These are phyloP conservation scores for Leishmania major DNA, from an alignment of 208 protist species.

Conservation along the genomic window DNA sequence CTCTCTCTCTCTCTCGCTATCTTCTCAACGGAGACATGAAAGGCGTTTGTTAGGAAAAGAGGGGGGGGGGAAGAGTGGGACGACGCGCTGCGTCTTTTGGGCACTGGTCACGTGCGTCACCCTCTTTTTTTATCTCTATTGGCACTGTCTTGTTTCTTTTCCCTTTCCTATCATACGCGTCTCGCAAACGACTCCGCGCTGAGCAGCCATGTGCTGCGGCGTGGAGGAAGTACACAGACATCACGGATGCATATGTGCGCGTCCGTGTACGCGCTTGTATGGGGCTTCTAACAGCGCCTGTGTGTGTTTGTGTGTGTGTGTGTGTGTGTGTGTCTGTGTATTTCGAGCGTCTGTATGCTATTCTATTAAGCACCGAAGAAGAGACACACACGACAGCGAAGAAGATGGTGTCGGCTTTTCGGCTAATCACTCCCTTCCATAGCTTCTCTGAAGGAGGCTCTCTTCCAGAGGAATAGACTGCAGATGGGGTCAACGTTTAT, in stretches of 20 bases:
- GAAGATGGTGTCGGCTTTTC: neutral
- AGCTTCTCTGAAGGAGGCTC: neutral
- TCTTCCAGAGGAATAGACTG: neutral
- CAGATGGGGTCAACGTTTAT: neutral
- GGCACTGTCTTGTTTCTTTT: neutral
- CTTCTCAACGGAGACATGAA: neutral
- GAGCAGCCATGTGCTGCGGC: neutral
- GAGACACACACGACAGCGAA: neutral
- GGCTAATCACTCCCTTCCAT: neutral
- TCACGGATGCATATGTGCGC: neutral
- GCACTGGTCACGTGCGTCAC: neutral
- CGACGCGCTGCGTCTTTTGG: neutral
- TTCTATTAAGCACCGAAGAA: neutral
- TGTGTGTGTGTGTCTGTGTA: neutral
- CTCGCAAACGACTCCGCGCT: neutral
- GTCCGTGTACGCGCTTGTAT: neutral
- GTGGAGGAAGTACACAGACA: neutral
- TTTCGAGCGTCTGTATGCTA: neutral
- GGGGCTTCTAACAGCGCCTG: neutral
- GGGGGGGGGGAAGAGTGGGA: neutral
- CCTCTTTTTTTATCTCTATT: conserved; percentile 1
- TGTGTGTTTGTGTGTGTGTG: neutral
- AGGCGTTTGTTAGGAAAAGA: neutral
- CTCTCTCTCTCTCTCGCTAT: neutral
- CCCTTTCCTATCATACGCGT: neutral